Base-by-base conservation (phyloP, 148 eudicot species). In the Chenopodium album region DNA sequence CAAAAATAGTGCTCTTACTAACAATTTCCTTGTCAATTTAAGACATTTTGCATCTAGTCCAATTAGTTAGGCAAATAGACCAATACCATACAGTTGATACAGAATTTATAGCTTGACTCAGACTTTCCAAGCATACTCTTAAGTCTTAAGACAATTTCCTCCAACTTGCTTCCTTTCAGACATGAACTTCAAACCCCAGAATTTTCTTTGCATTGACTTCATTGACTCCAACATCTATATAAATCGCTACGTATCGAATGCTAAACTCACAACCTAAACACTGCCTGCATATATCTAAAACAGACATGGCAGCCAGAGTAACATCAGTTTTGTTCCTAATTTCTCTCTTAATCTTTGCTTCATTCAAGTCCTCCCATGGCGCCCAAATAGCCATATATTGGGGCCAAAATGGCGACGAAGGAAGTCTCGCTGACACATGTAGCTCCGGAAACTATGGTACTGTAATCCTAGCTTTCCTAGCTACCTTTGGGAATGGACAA, bases 371-470 rank as follows among this genome's bases (percentile, higher is more conserved):
- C n/a, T 50, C 52, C 3, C 17, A 78, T 46, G 71, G 62, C 65
- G 52, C 84, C 10, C 37, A 76, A 37, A 71, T 84, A 23, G 81
- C 76, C 71, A 63, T 75, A 54, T 84, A 84, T 29, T 78, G 86
- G 86, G 82, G 79, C 31, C 86, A 84, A 68, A 76, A 80, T 19
- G 78, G 80, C 6, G 20, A 71, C 11, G 83, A 84, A 76, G 86
- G 83, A 46, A 84, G 63, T 23, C 71, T 84, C 11, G 17, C 28
- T 8, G 82, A 65, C 34, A 75, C 85, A 19, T 79, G 85, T 69
- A 75, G 69, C 76, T 50, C 69, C 16, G 76, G 82, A 54, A 79
- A 84, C 63, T 84, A 84, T 4, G 76, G 74, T 12, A 73, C 74
- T 28, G 76, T 84, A 17, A 84, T 60, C 80, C 47, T 84, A 76